phyloP scores from a whole-genome alignment of 2,329 filamentous ascomycete genomes.

The Clonostachys rhizophaga region DNA sequence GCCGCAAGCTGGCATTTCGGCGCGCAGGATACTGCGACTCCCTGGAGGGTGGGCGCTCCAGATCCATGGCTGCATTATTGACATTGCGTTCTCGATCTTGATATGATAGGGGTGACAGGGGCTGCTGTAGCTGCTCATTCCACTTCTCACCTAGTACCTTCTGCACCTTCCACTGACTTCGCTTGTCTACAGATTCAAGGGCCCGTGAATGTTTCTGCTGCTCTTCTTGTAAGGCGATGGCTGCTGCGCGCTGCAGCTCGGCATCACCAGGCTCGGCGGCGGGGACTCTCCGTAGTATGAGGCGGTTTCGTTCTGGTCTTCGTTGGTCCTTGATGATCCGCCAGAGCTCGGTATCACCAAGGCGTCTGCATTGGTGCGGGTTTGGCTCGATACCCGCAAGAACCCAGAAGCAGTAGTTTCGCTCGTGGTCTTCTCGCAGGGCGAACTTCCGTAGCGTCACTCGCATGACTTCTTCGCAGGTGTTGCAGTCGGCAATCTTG shows the following conservation, averaged over 20 bases:
- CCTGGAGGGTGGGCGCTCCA: constrained; percentile 50
- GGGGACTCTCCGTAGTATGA: constrained; percentile 91
- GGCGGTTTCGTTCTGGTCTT: constrained; percentile 79
- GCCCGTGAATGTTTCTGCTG: constrained; percentile 66
- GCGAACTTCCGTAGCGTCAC: constrained; percentile 85
- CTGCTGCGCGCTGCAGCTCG: constrained; percentile 82
- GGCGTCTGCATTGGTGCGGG: constrained; percentile 71
- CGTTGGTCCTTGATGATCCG: constrained; percentile 84
- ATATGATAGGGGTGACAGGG: constrained; percentile 76
- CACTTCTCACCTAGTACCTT: constrained; percentile 85
- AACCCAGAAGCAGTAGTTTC: constrained; percentile 97
- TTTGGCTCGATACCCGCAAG: constrained; percentile 81
- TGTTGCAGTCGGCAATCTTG: constrained; percentile 87
- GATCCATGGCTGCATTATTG: constrained; percentile 50
- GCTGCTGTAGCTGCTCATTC: constrained; percentile 75
- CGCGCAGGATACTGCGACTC: constrained; percentile 36
- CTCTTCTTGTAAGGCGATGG: constrained; percentile 84
- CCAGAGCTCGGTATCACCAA: constrained; percentile 85
- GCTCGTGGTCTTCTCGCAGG: constrained; percentile 83
- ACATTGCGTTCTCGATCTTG: constrained; percentile 66
- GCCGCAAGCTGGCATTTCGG: constrained; percentile 56
- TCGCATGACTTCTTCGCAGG: constrained; percentile 87
- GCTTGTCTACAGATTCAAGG: constrained; percentile 61
- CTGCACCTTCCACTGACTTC: constrained; percentile 83
- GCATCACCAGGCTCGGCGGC: constrained; percentile 83